Base-by-base conservation (phyloP, 257 asterid genomes). In the Mentha longifolia region DNA sequence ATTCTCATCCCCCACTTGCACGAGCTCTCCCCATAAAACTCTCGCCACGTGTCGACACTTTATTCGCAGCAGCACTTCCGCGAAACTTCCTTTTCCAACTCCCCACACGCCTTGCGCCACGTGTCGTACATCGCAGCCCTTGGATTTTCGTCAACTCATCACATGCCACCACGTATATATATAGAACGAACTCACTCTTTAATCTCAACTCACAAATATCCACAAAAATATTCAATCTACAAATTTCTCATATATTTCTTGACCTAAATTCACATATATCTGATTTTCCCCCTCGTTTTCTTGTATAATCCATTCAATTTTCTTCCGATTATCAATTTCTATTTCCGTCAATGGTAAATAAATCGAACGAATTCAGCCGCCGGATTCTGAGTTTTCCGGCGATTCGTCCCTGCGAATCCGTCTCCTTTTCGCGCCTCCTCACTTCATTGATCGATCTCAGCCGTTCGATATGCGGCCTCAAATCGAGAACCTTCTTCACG, bases 321-420 rank as follows among this genome's bases (percentile, higher is more conserved):
- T 11, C 54, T 54, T 3, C 15, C 31, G 31, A n/a, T n/a, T n/a
- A n/a, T n/a, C n/a, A 9, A 22, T 55, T 12, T 11, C 17, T 12
- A 43, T 35, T n/a, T 33, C 22, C 58, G n/a, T 79, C 88, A 73
- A 92, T 92, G 97, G 62, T 75, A 72, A 75, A 65, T 25, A 80
- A 78, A 2, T 79, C 82, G 63, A 43, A 79, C 60, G 94, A 75
- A 47, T 76, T 56, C 55, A 54, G 70, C 16, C 98, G 98, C 92
- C 96, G 98, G 96, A 81, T 83, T 72, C 74, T 93, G 77, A 79
- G 59, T 82, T 86, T 87, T 52, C 98, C 94, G 89, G 98, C 97
- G 5, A 71, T 87, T 65, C 92, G 95, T 67, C 94, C 97, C 0
- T 76, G 89, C 67, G 96, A 86, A 74, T 78, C 86, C 0, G 85